Evolutionary conservation across 1,139 yeast genomes (phyloP).

Genomic region (Hanseniaspora sp.): DNA sequence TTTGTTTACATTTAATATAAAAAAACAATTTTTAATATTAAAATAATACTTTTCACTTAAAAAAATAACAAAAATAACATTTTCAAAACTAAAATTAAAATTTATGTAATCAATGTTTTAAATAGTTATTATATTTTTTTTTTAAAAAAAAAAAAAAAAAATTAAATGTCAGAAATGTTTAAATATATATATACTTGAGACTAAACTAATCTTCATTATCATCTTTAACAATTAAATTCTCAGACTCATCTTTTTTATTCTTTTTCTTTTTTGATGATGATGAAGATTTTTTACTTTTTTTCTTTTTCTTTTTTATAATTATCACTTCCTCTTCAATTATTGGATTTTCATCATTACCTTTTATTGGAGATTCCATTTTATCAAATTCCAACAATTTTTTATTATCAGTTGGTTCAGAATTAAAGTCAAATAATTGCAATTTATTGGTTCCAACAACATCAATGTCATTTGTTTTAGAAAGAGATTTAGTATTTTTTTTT

Average conservation of each 20-base stretch:
- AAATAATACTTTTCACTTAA: too few relatives aligned
- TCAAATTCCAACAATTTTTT: neutral
- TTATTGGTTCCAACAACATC: slow-evolving; percentile 7
- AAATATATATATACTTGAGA: neutral
- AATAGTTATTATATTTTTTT: too few relatives aligned
- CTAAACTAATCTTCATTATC: neutral
- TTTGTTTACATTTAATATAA: too few relatives aligned
- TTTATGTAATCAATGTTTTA: too few relatives aligned
- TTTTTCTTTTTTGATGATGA: slow-evolving; percentile 15
- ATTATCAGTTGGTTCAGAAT: neutral
- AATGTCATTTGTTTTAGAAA: slow-evolving; percentile 18
- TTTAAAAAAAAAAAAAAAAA: too few relatives aligned
- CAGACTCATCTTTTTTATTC: slow-evolving; percentile 10
- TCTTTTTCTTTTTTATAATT: slow-evolving; percentile 10
- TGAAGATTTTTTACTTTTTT: slow-evolving; percentile 11
- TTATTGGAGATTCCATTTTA: neutral
- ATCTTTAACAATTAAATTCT: neutral
- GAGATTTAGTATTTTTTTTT: slow-evolving; percentile 17
- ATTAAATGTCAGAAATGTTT: neutral
- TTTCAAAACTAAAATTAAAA: too few relatives aligned
- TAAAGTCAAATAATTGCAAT: slow-evolving; percentile 4
- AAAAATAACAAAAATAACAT: too few relatives aligned
- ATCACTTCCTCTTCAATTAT: slow-evolving; percentile 10
- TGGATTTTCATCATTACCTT: neutral
- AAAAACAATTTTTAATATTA: too few relatives aligned